Conservation (phyloP, 1,139 yeast genomes). For the Debaryomyces sp. region DNA sequence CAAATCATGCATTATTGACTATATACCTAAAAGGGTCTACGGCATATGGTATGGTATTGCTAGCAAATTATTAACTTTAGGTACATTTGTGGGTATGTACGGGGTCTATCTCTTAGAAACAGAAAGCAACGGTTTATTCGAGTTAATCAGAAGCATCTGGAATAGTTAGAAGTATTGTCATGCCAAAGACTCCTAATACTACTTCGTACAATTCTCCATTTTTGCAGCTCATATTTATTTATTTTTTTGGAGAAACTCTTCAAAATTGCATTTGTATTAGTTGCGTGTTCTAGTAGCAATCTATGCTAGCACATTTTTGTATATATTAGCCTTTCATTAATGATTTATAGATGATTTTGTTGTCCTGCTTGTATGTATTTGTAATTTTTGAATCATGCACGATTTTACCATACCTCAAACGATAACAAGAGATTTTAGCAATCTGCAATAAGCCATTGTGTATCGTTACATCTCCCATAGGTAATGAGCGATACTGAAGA, state of each 20-base stretch:
- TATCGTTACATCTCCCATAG: not conserved
- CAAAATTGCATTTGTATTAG: not conserved
- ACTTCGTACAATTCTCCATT: not conserved
- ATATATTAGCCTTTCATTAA: not conserved
- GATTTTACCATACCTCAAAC: constrained; percentile 2
- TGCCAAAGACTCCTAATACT: not conserved
- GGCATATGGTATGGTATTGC: constrained; percentile 69
- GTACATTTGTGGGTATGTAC: constrained; percentile 62
- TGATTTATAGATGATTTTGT: not conserved
- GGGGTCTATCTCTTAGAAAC: constrained; percentile 74
- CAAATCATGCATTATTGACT: constrained; percentile 78
- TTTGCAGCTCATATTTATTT: not conserved
- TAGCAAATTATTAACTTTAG: constrained; percentile 60
- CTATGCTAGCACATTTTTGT: not conserved
- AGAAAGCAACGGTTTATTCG: constrained; percentile 54
- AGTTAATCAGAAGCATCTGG: constrained; percentile 50
- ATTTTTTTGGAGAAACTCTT: not conserved
- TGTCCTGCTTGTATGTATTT: not conserved
- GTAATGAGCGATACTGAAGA: constrained; percentile 23
- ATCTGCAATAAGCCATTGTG: not conserved
- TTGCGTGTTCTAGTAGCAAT: not conserved
- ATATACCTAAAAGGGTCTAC: constrained; percentile 73
- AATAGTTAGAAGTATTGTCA: constrained; percentile 16
- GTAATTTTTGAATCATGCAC: constrained; percentile 2
- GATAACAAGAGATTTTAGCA: not conserved